phyloP scores from a whole-genome alignment of 257 asterid species.

The Henckelia pumila region DNA sequence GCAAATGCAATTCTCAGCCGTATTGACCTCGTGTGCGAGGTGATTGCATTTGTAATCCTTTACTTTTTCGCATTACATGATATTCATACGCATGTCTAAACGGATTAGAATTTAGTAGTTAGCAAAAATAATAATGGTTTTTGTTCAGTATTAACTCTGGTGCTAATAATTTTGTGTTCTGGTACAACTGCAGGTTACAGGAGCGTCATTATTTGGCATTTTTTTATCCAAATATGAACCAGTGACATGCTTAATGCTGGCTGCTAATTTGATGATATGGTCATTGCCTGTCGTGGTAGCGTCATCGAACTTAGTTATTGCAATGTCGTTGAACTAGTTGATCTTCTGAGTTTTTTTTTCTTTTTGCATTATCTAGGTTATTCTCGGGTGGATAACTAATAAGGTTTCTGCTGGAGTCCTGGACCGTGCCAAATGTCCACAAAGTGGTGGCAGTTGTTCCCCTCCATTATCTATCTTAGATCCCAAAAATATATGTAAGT shows the following conservation, averaged over 20 bases:
- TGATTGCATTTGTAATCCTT: constrained; percentile 27
- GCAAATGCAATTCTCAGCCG: constrained; percentile 88
- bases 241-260: constrained; percentile 71
- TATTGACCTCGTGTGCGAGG: constrained; percentile 93
- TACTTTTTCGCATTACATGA: constrained; percentile 19
- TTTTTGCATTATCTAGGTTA: constrained; percentile 44
- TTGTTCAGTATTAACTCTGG: constrained; percentile 12
- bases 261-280: constrained; percentile 70
- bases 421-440: constrained; percentile 57
- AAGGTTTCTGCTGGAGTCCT: constrained; percentile 85
- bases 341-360: constrained; percentile 18
- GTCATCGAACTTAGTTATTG: constrained; percentile 17
- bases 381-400: constrained; percentile 84
- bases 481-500: constrained; percentile 60
- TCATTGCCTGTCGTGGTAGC: constrained; percentile 79
- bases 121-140: constrained; percentile 1
- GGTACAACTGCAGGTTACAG: constrained; percentile 62
- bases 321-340: constrained; percentile 13
- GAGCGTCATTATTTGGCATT: constrained; percentile 87
- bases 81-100: constrained; percentile 10
- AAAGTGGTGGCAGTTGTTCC: constrained; percentile 43
- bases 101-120: not conserved
- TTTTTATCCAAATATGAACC: constrained; percentile 71
- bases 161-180: constrained; percentile 22
- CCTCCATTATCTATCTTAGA: constrained; percentile 36